A percentile compares a stretch with the other conserved stretches of the same genome.
Conservation (phyloP, 2,329 filamentous ascomycete genomes). For the Botryotinia narcissicola region DNA sequence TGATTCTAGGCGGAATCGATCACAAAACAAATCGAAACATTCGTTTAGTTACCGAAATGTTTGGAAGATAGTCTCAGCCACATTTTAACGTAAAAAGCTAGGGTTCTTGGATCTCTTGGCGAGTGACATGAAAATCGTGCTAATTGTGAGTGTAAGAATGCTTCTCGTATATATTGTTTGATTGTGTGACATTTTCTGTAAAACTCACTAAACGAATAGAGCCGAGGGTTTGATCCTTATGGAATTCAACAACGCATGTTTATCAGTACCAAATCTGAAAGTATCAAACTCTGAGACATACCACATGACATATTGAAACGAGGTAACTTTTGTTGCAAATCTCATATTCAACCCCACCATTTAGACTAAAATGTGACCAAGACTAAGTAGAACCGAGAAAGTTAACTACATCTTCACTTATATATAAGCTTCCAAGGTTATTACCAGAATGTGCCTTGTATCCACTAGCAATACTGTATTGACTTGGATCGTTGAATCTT, state of each 20-base stretch:
- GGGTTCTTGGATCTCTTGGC: neutral
- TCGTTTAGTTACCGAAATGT: neutral
- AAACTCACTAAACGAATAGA: neutral
- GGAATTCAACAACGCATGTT: neutral
- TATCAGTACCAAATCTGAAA: neutral
- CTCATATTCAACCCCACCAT: neutral
- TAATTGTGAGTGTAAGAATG: neutral
- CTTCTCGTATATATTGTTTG: neutral
- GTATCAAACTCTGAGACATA: neutral
- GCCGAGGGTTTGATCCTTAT: neutral
- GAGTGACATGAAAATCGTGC: neutral
- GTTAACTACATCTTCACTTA: neutral
- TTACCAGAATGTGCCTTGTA: neutral
- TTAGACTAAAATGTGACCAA: neutral
- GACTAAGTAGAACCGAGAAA: neutral
- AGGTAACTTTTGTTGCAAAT: neutral
- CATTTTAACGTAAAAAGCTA: neutral
- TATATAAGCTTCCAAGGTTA: too few species aligned
- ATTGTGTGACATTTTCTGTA: neutral
- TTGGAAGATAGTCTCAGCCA: neutral
- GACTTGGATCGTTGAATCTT: neutral
- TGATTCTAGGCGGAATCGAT: neutral
- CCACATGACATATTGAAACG: neutral
- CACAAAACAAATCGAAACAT: neutral
- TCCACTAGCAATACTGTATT: neutral